Percentiles rank a stretch among this genome's conserved stretches.
Conservation (phyloP, 1,139 yeast species). For the Protomyces inouyei region DNA sequence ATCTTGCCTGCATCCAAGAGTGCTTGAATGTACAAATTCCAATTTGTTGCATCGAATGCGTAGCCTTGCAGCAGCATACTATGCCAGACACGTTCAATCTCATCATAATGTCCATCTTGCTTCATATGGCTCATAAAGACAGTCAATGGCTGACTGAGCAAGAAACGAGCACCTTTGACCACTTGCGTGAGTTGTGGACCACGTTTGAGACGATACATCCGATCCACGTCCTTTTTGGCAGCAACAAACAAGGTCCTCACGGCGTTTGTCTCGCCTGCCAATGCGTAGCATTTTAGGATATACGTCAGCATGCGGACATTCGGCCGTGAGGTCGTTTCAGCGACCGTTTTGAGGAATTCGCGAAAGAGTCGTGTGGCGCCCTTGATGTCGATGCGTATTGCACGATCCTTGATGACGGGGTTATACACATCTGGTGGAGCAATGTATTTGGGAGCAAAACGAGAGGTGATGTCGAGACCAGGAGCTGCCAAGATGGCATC, state of each 20-base stretch:
- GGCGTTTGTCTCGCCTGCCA: conserved; percentile 1
- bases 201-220: conserved; percentile 9
- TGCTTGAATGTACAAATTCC: conserved; percentile 16
- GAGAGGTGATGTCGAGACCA: conserved; percentile 8
- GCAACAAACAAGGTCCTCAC: conserved; percentile 17
- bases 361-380: conserved; percentile 7
- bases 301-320: conserved; percentile 11
- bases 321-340: conserved; percentile 10
- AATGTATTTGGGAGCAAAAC: conserved; percentile 8
- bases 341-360: conserved; percentile 5
- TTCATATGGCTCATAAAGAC: conserved; percentile 8
- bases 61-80: conserved; percentile 13
- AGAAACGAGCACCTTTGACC: conserved; percentile 9
- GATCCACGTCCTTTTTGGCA: conserved; percentile 12
- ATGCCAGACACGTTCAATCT: conserved; percentile 20
- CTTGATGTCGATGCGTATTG: neutral
- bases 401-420: neutral
- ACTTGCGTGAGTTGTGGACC: conserved; percentile 5
- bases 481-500: conserved; percentile 1
- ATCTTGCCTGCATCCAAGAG: conserved; percentile 7
- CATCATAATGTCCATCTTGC: neutral
- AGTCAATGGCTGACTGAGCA: conserved; percentile 4
- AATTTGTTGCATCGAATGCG: conserved; percentile 14
- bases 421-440: conserved; percentile 13
- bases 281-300: conserved; percentile 1